Percentiles rank a stretch among this genome's conserved stretches.
phyloP scores from a whole-genome alignment of 805 yeast genomes.

The Wickerhamiella parazyma region DNA sequence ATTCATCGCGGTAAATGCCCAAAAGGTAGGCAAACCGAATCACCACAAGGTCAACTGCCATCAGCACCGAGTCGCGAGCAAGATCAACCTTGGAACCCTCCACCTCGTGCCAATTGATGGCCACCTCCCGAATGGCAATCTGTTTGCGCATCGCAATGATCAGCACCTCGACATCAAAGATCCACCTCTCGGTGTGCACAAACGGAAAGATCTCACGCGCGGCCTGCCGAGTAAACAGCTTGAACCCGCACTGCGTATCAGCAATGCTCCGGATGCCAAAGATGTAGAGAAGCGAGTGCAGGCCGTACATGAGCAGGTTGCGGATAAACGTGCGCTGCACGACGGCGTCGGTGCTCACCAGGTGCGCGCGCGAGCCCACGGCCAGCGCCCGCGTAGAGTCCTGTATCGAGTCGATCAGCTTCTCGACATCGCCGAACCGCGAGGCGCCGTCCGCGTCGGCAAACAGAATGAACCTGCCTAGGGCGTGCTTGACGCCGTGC shows the following conservation, averaged over 20 bases:
- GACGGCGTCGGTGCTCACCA: constrained; percentile 92
- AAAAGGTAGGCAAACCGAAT: constrained; percentile 77
- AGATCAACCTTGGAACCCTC: constrained; percentile 88
- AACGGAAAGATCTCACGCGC: constrained; percentile 59
- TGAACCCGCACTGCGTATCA: constrained; percentile 97
- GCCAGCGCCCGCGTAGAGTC: constrained; percentile 43
- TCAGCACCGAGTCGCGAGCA: constrained; percentile 76
- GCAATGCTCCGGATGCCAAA: constrained; percentile 79
- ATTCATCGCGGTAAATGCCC: constrained; percentile 46
- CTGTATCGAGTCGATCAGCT: constrained; percentile 34
- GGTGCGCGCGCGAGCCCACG: constrained; percentile 90
- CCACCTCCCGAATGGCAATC: constrained; percentile 58
- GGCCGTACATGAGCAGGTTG: constrained; percentile 83
- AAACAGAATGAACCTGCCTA: constrained; percentile 66
- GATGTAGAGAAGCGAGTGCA: constrained; percentile 71
- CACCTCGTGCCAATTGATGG: constrained; percentile 95
- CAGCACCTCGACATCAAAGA: constrained; percentile 87
- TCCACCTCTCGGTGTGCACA: constrained; percentile 97
- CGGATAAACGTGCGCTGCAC: constrained; percentile 83
- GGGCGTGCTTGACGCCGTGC: constrained; percentile 67
- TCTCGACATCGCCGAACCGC: constrained; percentile 51
- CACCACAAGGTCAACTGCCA: constrained; percentile 89
- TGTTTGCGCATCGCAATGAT: constrained; percentile 61
- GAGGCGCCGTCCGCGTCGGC: constrained; percentile 99
- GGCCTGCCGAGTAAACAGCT: constrained; percentile 67